These are phyloP conservation scores for Cercospora citrullina DNA, from an alignment of 2,329 filamentous ascomycete species.

Conservation along the genomic window DNA sequence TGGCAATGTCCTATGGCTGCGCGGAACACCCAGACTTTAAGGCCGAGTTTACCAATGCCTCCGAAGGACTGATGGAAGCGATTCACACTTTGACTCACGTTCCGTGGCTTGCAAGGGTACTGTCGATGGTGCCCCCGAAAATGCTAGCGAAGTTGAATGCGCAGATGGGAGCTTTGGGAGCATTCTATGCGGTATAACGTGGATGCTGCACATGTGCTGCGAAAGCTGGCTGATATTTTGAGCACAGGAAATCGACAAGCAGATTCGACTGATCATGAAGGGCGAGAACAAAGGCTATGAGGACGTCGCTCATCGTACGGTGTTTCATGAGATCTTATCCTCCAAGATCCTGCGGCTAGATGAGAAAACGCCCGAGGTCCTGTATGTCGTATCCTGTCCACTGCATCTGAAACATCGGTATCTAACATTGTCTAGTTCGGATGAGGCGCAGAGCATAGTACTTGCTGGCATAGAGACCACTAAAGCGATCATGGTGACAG, in stretches of 20 bases:
- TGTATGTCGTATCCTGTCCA: neutral
- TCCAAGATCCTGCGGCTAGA: slow-evolving; percentile 2
- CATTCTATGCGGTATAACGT: neutral
- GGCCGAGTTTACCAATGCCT: neutral
- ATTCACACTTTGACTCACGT: slow-evolving; percentile 5
- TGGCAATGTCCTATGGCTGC: slow-evolving; percentile 13
- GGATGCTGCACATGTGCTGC: neutral
- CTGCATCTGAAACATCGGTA: neutral
- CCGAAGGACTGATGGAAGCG: neutral
- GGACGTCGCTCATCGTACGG: neutral
- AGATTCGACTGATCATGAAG: neutral
- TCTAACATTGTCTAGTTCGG: neutral
- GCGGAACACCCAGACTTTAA: neutral
- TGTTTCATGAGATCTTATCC: slow-evolving; percentile 11
- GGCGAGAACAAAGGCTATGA: neutral
- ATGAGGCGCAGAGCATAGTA: slow-evolving; percentile 2
- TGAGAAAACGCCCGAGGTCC: slow-evolving; percentile 4
- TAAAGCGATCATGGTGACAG: slow-evolving; percentile 45
- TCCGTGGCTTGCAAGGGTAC: neutral
- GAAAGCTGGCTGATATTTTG: neutral
- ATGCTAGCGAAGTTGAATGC: neutral
- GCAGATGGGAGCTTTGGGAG: slow-evolving; percentile 3
- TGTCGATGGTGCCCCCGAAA: neutral
- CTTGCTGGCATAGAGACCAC: slow-evolving; percentile 48
- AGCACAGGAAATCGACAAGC: neutral